These are phyloP conservation scores for Coniochaeta sp. DNA, from an alignment of 2,329 filamentous ascomycete species.

Conservation along the genomic window DNA sequence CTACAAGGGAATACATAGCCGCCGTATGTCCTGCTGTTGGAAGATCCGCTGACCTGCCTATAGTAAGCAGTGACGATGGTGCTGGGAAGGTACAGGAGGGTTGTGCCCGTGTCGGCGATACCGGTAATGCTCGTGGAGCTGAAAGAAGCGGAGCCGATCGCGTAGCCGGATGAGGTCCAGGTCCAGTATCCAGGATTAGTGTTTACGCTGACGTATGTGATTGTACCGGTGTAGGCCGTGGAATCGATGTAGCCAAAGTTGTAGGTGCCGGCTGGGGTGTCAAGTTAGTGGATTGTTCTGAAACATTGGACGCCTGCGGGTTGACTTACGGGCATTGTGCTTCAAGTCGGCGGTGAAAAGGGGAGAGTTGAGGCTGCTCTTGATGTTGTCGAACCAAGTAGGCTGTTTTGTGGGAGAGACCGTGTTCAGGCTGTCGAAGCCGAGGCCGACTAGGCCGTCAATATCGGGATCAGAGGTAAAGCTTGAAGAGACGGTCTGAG, in stretches of 20 bases:
- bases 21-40: slow-evolving; percentile 25
- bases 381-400: slow-evolving; percentile 32
- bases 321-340: slow-evolving; percentile 20
- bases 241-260: slow-evolving; percentile 44
- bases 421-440: slow-evolving; percentile 36
- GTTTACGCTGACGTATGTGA: slow-evolving; percentile 51
- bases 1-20: slow-evolving; percentile 48
- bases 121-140: slow-evolving; percentile 24
- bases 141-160: slow-evolving; percentile 26
- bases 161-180: slow-evolving; percentile 35
- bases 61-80: slow-evolving; percentile 45
- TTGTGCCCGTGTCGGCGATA: slow-evolving; percentile 55
- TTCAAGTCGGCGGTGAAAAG: slow-evolving; percentile 26
- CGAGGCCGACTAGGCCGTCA: slow-evolving; percentile 38
- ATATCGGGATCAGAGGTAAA: slow-evolving; percentile 31
- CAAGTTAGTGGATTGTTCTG: background rate
- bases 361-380: slow-evolving; percentile 18
- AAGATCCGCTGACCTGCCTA: slow-evolving; percentile 33
- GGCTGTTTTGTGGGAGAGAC: slow-evolving; percentile 31
- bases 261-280: slow-evolving; percentile 21
- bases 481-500: slow-evolving; percentile 30
- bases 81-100: slow-evolving; percentile 43
- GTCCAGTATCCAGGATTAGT: slow-evolving; percentile 56
- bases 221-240: slow-evolving; percentile 46
- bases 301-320: background rate